Base-by-base conservation (phyloP, 2,329 filamentous ascomycete species). In the Beauveria sp. region DNA sequence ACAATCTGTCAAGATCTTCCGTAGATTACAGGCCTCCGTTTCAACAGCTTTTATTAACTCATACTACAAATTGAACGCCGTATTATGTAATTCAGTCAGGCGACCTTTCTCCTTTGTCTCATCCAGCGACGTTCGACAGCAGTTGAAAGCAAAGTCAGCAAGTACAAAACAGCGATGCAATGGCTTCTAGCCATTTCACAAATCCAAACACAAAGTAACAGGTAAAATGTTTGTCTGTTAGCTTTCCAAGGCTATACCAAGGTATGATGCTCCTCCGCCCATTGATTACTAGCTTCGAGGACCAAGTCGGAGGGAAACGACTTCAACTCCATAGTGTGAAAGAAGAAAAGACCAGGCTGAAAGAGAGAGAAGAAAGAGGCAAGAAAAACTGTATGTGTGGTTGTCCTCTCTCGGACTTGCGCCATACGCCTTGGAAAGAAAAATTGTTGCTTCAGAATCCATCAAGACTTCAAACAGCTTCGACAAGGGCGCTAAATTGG, bases 151-250 rank as follows among this genome's bases (percentile, higher is more conserved):
- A 24, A 60, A 38, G 14, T 34, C 45, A 53, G 47, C 49, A 45
- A 54, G 38, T 24, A 45, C 9, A 55, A 63, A 62, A 20, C 60
- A 60, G 52, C 12, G 20, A 26, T 50, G 28, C 55, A 42, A 10
- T 38, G 43, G 34, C 28, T 28, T 26, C 5, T 20, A 22, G 43
- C 58, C 51, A 46, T 43, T 12, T 12, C 40, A 60, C 51, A 61
- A 50, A 61, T 63, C 61, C 59, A 47, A 60, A 63, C 49, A 63
- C 43, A 40, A 61, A 54, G 60, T 30, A 61, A 58, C 61, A 64
- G 49, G 40, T 52, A 54, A 62, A 38, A 43, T 22, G n/a, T 34
- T 28, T 58, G 43, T 47, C 26, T 55, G 22, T 50, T 49, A 42
- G 51, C 58, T 55, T 46, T 61, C 43, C 51, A 55, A 55, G 30